Conservation (phyloP, 176 grass and related monocot species). For the Bolboschoenus planiculmis region DNA sequence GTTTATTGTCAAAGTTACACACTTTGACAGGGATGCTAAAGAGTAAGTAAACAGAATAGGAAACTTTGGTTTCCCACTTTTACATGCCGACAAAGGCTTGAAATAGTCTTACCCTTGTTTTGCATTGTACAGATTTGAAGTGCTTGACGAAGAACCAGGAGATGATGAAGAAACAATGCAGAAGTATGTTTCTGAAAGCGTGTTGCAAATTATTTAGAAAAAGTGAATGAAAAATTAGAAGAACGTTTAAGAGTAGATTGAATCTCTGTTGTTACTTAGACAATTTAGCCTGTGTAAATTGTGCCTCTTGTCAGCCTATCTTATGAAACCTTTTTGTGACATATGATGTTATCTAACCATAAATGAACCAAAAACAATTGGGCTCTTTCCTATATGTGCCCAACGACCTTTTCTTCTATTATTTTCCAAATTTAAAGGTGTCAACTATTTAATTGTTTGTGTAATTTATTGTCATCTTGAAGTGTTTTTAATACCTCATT, state of each 20-base stretch:
- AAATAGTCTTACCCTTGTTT: slow-evolving; percentile 16
- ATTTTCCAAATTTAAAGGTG: not conserved
- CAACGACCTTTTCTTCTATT: not conserved
- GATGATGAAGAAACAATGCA: slow-evolving; percentile 92
- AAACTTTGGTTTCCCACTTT: not conserved
- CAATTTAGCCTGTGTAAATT: not conserved
- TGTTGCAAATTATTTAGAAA: not conserved
- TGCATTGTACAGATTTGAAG: slow-evolving; percentile 68
- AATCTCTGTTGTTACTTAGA: not conserved
- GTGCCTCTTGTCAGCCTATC: not conserved
- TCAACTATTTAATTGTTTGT: not conserved
- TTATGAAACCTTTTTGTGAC: not conserved
- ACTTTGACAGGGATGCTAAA: slow-evolving; percentile 92
- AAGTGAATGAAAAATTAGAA: not conserved
- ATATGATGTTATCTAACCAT: not conserved
- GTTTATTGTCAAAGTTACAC: slow-evolving; percentile 88
- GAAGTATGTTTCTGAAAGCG: slow-evolving; percentile 35
- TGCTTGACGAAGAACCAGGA: slow-evolving; percentile 95
- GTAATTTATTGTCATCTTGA: slow-evolving; percentile 6
- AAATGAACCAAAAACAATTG: not conserved
- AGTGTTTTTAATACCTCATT: slow-evolving; percentile 22
- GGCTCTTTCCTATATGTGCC: not conserved
- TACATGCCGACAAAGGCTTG: not conserved
- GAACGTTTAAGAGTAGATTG: not conserved
- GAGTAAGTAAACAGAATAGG: slow-evolving; percentile 48